These are phyloP conservation scores for Gillenia trifoliata DNA, from an alignment of 306 rosid genomes.

Conservation along the genomic window DNA sequence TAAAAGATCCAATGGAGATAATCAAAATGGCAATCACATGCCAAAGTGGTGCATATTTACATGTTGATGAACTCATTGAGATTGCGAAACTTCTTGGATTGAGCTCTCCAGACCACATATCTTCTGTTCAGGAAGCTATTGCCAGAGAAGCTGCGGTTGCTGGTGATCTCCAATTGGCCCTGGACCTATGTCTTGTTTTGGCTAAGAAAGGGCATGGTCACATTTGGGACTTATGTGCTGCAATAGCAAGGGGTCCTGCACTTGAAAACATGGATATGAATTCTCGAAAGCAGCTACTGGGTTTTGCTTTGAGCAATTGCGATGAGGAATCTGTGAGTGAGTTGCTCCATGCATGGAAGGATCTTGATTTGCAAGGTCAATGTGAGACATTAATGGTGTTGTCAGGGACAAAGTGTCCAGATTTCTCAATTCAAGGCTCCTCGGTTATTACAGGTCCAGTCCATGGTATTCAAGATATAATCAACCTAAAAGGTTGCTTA, in stretches of 20 bases:
- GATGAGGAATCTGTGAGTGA: constrained; percentile 91
- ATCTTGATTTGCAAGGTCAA: constrained; percentile 92
- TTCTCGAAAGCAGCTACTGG: constrained; percentile 82
- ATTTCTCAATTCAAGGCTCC: constrained; percentile 50
- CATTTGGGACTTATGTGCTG: constrained; percentile 97
- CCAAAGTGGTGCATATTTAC: constrained; percentile 88
- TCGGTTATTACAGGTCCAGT: constrained; percentile 40
- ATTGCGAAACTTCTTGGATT: constrained; percentile 89
- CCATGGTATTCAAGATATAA: constrained; percentile 37
- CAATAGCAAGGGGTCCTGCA: constrained; percentile 98
- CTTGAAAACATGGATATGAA: constrained; percentile 88
- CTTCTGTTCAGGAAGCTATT: constrained; percentile 88
- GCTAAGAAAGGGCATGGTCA: constrained; percentile 82
- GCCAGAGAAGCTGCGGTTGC: constrained; percentile 99
- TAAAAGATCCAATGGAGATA: constrained; percentile 91
- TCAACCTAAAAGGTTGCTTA: constrained; percentile 39
- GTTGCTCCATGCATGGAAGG: constrained; percentile 93
- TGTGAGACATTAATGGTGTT: constrained; percentile 61
- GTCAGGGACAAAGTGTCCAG: constrained; percentile 50
- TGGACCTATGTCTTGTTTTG: constrained; percentile 94
- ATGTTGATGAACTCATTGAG: constrained; percentile 91
- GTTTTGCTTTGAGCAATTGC: constrained; percentile 91
- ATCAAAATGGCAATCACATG: constrained; percentile 81
- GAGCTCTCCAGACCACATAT: constrained; percentile 68
- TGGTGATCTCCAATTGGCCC: constrained; percentile 96